Percentiles rank a stretch among this genome's conserved stretches.
These are phyloP conservation scores for Fraxinus excelsior DNA, from an alignment of 257 asterid species.

Conservation along the genomic window DNA sequence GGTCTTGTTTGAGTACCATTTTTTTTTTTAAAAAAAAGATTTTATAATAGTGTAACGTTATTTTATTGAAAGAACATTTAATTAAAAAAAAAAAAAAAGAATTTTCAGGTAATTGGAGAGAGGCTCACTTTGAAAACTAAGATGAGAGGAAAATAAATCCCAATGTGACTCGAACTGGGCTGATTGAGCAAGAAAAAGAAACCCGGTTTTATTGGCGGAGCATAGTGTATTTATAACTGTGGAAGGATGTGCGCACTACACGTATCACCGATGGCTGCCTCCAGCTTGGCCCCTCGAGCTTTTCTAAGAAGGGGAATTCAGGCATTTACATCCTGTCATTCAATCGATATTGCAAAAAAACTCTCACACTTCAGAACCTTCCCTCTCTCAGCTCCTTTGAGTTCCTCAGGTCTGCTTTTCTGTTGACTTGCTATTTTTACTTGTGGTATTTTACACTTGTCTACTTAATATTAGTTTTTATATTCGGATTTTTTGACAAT, in stretches of 20 bases:
- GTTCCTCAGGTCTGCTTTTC: constrained; percentile 50
- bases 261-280: constrained; percentile 46
- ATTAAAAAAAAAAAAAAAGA: too few species aligned
- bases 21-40: too few species aligned
- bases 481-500: neutral
- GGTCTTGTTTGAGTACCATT: too few species aligned
- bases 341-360: constrained; percentile 23
- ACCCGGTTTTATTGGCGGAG: neutral
- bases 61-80: too few species aligned
- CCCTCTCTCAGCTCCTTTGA: constrained; percentile 42
- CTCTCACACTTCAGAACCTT: constrained; percentile 26
- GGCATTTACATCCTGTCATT: constrained; percentile 27
- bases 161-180: neutral
- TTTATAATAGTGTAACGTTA: too few species aligned
- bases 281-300: constrained; percentile 43
- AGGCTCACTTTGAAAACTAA: too few species aligned
- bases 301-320: constrained; percentile 34
- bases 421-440: neutral
- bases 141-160: too few species aligned
- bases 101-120: too few species aligned
- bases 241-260: constrained; percentile 39
- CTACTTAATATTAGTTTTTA: neutral
- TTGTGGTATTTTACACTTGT: neutral
- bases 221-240: neutral
- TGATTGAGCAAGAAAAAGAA: neutral